A percentile compares a stretch with the other conserved stretches of the same genome.
These are phyloP conservation scores for Acanthochlamys bracteata DNA, from an alignment of 106 monocot genomes.

Conservation along the genomic window DNA sequence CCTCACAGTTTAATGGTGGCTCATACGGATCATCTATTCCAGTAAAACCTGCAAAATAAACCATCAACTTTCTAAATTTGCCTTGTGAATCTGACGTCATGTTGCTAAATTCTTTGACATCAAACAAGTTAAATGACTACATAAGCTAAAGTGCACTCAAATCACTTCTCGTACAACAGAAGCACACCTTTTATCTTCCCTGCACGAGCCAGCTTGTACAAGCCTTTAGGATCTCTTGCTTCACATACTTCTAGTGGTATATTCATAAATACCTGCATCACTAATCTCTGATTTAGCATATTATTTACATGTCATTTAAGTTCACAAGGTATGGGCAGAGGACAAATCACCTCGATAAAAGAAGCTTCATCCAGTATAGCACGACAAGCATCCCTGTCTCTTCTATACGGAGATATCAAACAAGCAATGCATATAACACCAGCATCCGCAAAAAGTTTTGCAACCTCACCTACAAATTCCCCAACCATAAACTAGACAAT, in stretches of 20 bases:
- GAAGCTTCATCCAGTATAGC: constrained; percentile 53
- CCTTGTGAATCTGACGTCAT: no score
- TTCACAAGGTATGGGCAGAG: constrained; percentile 1
- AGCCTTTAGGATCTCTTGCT: constrained; percentile 78
- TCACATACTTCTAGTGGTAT: constrained; percentile 78
- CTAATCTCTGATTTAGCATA: background rate
- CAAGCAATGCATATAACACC: constrained; percentile 92
- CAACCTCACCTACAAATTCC: constrained; percentile 58
- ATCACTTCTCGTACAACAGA: background rate
- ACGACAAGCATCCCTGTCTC: constrained; percentile 78
- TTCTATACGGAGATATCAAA: constrained; percentile 91
- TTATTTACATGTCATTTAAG: background rate
- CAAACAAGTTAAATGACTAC: no score
- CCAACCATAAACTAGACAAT: background rate
- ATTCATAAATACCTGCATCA: constrained; percentile 70
- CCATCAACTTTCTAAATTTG: background rate
- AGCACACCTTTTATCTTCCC: constrained; percentile 83
- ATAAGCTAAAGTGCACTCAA: no score
- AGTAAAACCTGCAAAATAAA: constrained; percentile 61
- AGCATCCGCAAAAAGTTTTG: constrained; percentile 94
- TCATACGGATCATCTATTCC: constrained; percentile 97
- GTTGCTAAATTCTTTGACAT: no score
- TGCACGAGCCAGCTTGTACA: constrained; percentile 81
- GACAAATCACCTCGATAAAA: constrained; percentile 63
- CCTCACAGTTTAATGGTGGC: constrained; percentile 72